Percentiles rank a stretch among this genome's conserved stretches.
Evolutionary conservation across 1,139 yeast species (phyloP).

Genomic region (Protomyces gravidus): DNA sequence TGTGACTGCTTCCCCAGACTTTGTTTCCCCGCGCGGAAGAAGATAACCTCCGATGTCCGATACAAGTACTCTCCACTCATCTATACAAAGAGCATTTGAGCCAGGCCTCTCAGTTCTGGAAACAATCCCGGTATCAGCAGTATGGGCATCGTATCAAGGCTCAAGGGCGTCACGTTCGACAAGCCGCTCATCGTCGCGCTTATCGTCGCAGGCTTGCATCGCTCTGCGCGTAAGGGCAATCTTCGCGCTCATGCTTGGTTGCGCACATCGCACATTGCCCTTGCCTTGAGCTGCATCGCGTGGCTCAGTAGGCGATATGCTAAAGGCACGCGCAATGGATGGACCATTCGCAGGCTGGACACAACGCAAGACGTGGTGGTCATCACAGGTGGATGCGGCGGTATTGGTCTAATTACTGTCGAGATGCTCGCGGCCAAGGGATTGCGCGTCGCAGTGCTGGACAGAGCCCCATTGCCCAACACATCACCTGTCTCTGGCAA

Average conservation of each 20-base stretch:
- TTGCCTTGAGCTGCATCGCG: neutral
- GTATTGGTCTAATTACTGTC: conserved; percentile 49
- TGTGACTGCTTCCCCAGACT: no score
- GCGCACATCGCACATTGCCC: neutral
- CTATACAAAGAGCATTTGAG: no score
- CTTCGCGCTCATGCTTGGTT: neutral
- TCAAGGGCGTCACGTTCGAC: neutral
- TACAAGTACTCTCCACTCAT: no score
- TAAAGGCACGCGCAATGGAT: conserved; percentile 3
- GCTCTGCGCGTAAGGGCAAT: neutral
- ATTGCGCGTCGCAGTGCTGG: conserved; percentile 48
- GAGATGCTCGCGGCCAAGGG: conserved; percentile 21
- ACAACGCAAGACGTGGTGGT: conserved; percentile 50
- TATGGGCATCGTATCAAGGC: neutral
- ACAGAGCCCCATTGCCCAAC: conserved; percentile 44
- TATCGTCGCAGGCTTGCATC: neutral
- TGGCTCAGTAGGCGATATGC: conserved; percentile 2
- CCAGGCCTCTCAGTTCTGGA: no score
- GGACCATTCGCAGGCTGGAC: conserved; percentile 6
- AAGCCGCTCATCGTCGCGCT: neutral
- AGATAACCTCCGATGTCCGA: no score
- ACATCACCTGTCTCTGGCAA: conserved; percentile 35
- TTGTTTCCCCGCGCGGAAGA: no score
- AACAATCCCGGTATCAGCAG: no score
- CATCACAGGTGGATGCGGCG: conserved; percentile 67